These are phyloP conservation scores for Hanseniaspora meyeri DNA, from an alignment of 805 yeast genomes.

Conservation along the genomic window DNA sequence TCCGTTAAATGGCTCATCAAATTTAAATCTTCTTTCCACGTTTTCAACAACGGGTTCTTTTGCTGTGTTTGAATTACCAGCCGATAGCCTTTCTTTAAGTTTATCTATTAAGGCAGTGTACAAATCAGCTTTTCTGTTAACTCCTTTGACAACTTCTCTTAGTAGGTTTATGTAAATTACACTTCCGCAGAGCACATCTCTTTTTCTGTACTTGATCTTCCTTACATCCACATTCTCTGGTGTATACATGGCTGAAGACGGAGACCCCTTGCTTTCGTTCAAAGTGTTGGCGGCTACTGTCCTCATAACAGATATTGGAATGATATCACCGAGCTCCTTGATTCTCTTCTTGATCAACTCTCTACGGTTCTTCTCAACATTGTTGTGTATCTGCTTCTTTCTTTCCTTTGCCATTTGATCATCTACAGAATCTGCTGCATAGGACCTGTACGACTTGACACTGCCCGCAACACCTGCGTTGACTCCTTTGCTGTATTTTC, in stretches of 20 bases:
- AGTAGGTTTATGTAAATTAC: constrained; percentile 3
- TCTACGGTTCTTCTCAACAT: constrained; percentile 83
- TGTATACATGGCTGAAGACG: neutral
- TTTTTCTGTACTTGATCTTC: constrained; percentile 5
- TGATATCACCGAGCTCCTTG: constrained; percentile 65
- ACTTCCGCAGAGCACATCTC: constrained; percentile 11
- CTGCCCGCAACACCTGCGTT: constrained; percentile 4
- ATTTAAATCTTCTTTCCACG: neutral
- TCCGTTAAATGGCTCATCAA: neutral
- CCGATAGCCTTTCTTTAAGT: neutral
- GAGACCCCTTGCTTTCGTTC: neutral
- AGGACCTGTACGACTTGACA: constrained; percentile 17
- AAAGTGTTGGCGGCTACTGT: constrained; percentile 1
- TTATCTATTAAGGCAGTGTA: neutral
- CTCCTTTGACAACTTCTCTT: neutral
- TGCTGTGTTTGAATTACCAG: neutral
- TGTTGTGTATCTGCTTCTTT: constrained; percentile 82
- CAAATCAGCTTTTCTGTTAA: neutral
- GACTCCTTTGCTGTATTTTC: constrained; percentile 1
- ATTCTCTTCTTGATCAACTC: constrained; percentile 84
- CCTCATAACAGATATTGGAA: constrained; percentile 35
- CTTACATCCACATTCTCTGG: neutral
- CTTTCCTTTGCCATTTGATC: constrained; percentile 49
- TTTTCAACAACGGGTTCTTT: neutral
- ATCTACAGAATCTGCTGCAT: constrained; percentile 26